Conservation (phyloP, 2,329 filamentous ascomycete genomes). For the Aspergillus sp. region DNA sequence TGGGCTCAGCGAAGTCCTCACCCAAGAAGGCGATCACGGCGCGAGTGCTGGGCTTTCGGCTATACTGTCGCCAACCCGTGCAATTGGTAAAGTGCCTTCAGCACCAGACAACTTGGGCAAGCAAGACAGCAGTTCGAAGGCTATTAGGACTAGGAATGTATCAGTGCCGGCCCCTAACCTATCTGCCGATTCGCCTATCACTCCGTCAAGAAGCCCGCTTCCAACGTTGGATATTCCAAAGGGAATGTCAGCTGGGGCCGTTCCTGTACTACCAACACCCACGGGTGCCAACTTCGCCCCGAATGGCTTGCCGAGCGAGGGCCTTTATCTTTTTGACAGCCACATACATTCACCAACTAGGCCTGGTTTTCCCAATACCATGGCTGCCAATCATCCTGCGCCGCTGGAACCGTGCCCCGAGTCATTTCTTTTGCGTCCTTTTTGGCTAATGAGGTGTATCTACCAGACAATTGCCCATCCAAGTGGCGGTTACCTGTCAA, state of each 20-base stretch:
- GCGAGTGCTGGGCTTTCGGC: constrained; percentile 15
- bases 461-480: constrained; percentile 90
- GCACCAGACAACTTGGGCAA: constrained; percentile 47
- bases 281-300: constrained; percentile 52
- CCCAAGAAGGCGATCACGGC: constrained; percentile 35
- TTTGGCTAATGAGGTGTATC: constrained; percentile 93
- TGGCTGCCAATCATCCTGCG: constrained; percentile 59
- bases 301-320: constrained; percentile 53
- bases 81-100: constrained; percentile 33
- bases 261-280: constrained; percentile 62
- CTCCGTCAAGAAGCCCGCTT: constrained; percentile 64
- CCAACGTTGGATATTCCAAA: constrained; percentile 40
- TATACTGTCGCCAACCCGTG: constrained; percentile 27
- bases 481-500: constrained; percentile 83
- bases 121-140: constrained; percentile 63
- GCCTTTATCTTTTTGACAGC: constrained; percentile 74
- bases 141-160: constrained; percentile 65
- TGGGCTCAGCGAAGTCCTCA: constrained; percentile 36
- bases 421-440: constrained; percentile 81
- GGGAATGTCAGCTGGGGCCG: constrained; percentile 41
- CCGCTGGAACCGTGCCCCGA: constrained; percentile 86
- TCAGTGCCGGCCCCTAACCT: constrained; percentile 55
- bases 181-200: constrained; percentile 62
- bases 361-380: constrained; percentile 58
- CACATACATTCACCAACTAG: constrained; percentile 61